Conservation (phyloP, 1,139 yeast genomes). For the Kazachstania sp. region DNA sequence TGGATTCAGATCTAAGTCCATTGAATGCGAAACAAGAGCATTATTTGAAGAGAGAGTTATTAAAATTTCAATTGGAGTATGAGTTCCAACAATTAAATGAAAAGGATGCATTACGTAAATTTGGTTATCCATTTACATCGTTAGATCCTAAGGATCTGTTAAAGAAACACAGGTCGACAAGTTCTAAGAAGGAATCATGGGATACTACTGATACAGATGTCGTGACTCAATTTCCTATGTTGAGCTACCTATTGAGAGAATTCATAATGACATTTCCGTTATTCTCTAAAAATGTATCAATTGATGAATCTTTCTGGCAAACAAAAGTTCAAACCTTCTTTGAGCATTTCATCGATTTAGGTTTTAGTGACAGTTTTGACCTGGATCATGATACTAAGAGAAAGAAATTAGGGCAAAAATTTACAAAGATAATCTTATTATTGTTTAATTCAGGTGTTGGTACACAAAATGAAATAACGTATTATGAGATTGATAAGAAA, state of each 20-base stretch:
- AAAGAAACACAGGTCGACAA: not conserved
- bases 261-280: slow-evolving; percentile 70
- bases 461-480: slow-evolving; percentile 48
- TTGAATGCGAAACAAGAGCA: slow-evolving; percentile 65
- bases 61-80: slow-evolving; percentile 49
- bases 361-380: slow-evolving; percentile 62
- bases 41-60: slow-evolving; percentile 70
- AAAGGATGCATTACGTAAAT: slow-evolving; percentile 48
- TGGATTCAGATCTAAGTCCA: not conserved
- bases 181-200: not conserved
- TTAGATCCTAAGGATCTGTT: slow-evolving; percentile 26
- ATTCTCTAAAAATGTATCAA: slow-evolving; percentile 40
- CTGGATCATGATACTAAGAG: slow-evolving; percentile 68
- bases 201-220: not conserved
- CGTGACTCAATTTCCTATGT: slow-evolving; percentile 47
- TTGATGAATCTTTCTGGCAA: slow-evolving; percentile 62
- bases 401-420: slow-evolving; percentile 49
- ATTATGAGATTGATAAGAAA: slow-evolving; percentile 34
- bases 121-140: slow-evolving; percentile 65
- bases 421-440: slow-evolving; percentile 54
- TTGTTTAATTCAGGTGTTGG: slow-evolving; percentile 70
- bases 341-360: slow-evolving; percentile 64
- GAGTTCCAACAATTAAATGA: slow-evolving; percentile 56
- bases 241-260: slow-evolving; percentile 54
- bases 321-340: slow-evolving; percentile 69